Evolutionary conservation across 2,329 filamentous ascomycete species (phyloP), one percentile per base, ranked within the genome.

Genomic region (Alternaria hordeiaustralica): DNA sequence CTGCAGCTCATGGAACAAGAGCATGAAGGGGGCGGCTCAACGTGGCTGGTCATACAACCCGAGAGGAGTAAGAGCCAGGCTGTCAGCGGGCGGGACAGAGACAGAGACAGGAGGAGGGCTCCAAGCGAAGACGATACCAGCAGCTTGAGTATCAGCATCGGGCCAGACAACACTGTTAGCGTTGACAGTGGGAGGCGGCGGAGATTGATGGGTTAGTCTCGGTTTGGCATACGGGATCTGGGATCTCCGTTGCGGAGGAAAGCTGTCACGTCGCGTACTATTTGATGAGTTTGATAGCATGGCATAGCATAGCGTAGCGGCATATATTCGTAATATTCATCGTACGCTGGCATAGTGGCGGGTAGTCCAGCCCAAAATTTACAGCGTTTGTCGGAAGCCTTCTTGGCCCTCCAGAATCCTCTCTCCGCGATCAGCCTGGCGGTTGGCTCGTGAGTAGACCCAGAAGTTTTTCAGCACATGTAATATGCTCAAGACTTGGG

Each of bases 1-100:
- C 69, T 79, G 0, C 76, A 79, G 59, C 74, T 79, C 33, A 78
- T 73, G 70, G 75, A 79, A 54, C 75, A 79, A 53, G 77, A 79
- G 46, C 73, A 78, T 25, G 68, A 72, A 0, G 72, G 71, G 3
- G 76, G 77, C 4, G 77, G 77, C 4, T 68, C 73, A 9, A 80
- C 78, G 5, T 80, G 78, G 78, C 68, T 80, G 9, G 78, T 80
- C 4, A 80, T 80, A 53, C 72, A 77, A 43, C 77, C 77, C 1
- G 78, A 78, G 64, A 65, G 78, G 33, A 77, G 72, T 26, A 77
- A 77, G 58, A 75, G 72, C n/a, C 76, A 78, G 51, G 69, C 65
- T 10, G 65, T 69, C 1, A 66, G 58, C 33, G 54, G 70, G 2
- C 15, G 60, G 21, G 50, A 59, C n/a, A 49, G 60, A 9, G 50